Evolutionary conservation across 768 basidiomycete species (phyloP), one percentile per base, ranked within the genome.

Genomic region (Obba rivulosa): DNA sequence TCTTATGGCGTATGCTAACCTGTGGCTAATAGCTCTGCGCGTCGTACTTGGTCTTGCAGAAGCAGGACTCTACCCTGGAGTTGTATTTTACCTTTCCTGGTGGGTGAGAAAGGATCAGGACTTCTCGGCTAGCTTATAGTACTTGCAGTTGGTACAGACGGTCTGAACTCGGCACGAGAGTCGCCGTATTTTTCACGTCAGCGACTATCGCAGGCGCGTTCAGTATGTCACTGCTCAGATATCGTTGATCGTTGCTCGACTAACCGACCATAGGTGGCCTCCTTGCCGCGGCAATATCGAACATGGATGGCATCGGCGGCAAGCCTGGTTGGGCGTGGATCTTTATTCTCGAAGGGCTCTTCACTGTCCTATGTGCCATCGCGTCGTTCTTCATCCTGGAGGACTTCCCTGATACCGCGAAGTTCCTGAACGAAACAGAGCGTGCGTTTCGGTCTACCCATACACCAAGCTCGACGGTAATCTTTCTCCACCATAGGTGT

Each of bases 181-280:
- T 85, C 20, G 85, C 87, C 0, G 50, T 83, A 14, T 92, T 92
- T 69, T 90, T 89, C 66, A 81, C 83, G 2, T 84, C 87, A 23
- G 86, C 87, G 1, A 90, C 88, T 0, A 72, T 85, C 23, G 80
- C 87, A 4, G 89, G 88, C 20, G 85, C 83, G 13, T 87, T 87
- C 64, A 81, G 84, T 82, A 45, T 44, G 72, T 60, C 7, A 34
- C 22, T 45, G 3, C 22, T 28, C 17, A 35, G 41, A 34, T 31
- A 7, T 7, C 13, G 13, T 13, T 31, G 5, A 5, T 13, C 5
- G n/a, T 17, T 35, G 18, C 9, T 38, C 20, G 20, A 20, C 7
- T 31, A 7, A 31, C 28, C 13, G 28, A 13, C 28, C 25, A 18
- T 45, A 82, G 82, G 80, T 57, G 83, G 83, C 22, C 72, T 82